Conservation (phyloP, 176 grass and related monocot species). For the Aegilops umbellulata region DNA sequence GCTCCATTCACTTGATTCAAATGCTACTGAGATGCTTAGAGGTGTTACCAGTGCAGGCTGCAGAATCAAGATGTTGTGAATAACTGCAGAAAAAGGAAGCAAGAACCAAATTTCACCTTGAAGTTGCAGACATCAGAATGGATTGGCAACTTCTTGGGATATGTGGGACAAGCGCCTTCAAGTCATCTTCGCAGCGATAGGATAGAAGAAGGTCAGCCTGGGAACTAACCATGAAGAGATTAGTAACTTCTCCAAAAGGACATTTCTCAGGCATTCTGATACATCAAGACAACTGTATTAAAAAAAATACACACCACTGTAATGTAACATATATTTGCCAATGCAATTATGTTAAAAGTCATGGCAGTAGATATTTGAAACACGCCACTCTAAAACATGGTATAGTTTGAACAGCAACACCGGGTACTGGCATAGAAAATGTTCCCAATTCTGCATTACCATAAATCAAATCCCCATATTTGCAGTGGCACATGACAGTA, state of each 20-base stretch:
- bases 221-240: constrained; percentile 39
- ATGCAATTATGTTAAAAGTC: neutral
- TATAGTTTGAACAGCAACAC: neutral
- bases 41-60: neutral
- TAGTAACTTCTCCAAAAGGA: constrained; percentile 32
- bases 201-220: constrained; percentile 96
- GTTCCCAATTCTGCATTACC: neutral
- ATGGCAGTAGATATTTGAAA: neutral
- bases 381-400: neutral
- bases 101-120: constrained; percentile 55
- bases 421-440: neutral
- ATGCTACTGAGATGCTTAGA: neutral
- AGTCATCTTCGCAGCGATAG: constrained; percentile 86
- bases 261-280: constrained; percentile 1
- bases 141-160: constrained; percentile 83
- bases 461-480: constrained; percentile 4
- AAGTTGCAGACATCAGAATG: constrained; percentile 98
- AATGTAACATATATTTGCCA: neutral
- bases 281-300: neutral
- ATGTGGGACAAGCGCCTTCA: constrained; percentile 79
- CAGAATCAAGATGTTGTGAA: neutral
- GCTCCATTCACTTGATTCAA: neutral
- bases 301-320: neutral
- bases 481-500: neutral
- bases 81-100: constrained; percentile 8